Conservation (phyloP, 345 rosid genomes). For the Moricandia arvensis region DNA sequence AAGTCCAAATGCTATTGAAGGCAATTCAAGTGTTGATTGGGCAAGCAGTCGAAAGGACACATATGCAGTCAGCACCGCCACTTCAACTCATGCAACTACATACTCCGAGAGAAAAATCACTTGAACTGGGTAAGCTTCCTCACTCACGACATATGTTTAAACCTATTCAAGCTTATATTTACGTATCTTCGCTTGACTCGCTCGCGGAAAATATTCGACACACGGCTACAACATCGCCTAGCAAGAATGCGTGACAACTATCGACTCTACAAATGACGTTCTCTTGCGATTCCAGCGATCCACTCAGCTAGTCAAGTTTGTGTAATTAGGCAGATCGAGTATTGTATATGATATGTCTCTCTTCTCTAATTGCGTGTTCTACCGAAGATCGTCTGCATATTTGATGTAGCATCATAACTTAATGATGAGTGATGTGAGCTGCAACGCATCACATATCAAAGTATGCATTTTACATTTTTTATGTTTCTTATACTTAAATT, state of each 20-base stretch:
- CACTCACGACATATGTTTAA: neutral
- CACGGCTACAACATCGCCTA: slow-evolving; percentile 33
- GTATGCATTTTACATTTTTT: too few relatives aligned
- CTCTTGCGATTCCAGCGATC: neutral
- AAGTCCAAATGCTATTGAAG: slow-evolving; percentile 7
- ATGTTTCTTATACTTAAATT: too few relatives aligned
- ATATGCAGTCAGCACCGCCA: neutral
- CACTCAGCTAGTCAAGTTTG: slow-evolving; percentile 18
- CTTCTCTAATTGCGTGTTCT: too few relatives aligned
- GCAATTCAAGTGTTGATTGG: slow-evolving; percentile 18
- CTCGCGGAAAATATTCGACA: slow-evolving; percentile 16
- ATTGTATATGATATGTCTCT: too few relatives aligned
- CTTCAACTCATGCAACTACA: slow-evolving; percentile 23
- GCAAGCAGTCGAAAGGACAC: slow-evolving; percentile 6
- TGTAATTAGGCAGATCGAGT: too few relatives aligned
- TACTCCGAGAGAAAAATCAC: slow-evolving; percentile 26
- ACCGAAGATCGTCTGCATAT: too few relatives aligned
- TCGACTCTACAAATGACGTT: neutral
- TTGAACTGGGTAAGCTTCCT: slow-evolving; percentile 24
- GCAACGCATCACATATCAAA: too few relatives aligned
- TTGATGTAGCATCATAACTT: too few relatives aligned
- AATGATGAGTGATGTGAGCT: too few relatives aligned
- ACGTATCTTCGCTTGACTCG: neutral
- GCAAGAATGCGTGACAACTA: slow-evolving; percentile 6
- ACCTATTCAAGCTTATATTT: slow-evolving; percentile 1